A percentile compares a stretch with the other conserved stretches of the same genome.
Conservation (phyloP, 2,329 filamentous ascomycete species). For the Verticillium alfalfae region DNA sequence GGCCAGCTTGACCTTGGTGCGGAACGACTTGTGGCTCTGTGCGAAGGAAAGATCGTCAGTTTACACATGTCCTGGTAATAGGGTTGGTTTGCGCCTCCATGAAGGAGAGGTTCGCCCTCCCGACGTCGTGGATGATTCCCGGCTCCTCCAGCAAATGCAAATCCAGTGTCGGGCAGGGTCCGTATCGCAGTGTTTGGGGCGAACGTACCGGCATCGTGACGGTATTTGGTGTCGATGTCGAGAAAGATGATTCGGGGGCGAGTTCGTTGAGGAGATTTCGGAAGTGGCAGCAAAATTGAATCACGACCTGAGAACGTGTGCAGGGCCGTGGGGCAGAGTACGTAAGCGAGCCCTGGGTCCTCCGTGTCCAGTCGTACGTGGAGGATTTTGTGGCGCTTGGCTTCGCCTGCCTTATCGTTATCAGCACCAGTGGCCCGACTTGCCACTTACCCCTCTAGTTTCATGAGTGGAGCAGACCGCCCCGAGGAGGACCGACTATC, state of each 20-base stretch:
- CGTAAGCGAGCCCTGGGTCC: background rate
- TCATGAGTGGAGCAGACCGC: background rate
- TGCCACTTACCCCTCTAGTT: background rate
- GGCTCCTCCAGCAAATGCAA: background rate
- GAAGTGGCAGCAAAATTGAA: background rate
- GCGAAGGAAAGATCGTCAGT: background rate
- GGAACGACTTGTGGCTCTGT: conserved; percentile 99
- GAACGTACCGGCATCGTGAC: conserved; percentile 35
- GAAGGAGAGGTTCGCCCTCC: background rate
- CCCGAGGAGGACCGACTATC: background rate
- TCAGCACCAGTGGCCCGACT: background rate
- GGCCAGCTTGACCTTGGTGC: conserved; percentile 99
- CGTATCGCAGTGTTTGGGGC: background rate
- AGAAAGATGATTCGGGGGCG: background rate
- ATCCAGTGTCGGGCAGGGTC: background rate
- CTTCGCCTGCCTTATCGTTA: background rate
- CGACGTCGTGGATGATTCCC: background rate
- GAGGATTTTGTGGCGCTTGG: background rate
- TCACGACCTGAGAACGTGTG: background rate
- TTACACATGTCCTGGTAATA: background rate
- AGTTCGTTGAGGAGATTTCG: background rate
- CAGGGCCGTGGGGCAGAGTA: background rate
- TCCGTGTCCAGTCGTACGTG: background rate
- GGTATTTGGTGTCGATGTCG: conserved; percentile 20
- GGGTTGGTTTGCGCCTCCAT: conserved; percentile 5